These are phyloP conservation scores for Dendrobium officinale DNA, from an alignment of 106 monocot genomes.

Conservation along the genomic window DNA sequence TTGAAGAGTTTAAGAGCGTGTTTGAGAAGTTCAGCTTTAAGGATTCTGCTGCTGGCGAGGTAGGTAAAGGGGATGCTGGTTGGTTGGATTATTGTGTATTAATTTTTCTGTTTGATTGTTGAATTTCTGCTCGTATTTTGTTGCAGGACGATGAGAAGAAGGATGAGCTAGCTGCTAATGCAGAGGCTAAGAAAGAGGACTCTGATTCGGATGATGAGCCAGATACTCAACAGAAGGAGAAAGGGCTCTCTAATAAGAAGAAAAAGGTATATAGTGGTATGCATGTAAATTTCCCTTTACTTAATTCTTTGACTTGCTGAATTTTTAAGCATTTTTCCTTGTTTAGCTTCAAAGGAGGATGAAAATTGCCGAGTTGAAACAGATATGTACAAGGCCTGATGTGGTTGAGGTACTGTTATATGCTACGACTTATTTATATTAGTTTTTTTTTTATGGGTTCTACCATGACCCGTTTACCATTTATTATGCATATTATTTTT, in stretches of 20 bases:
- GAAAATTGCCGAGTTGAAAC: slow-evolving; percentile 98
- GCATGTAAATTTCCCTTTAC: too few species aligned
- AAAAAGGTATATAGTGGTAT: slow-evolving; percentile 46
- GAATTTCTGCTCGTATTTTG: neutral
- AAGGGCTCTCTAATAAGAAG: slow-evolving; percentile 79
- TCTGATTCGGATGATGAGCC: slow-evolving; percentile 90
- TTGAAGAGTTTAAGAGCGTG: slow-evolving; percentile 76
- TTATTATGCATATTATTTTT: neutral
- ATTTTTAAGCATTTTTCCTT: slow-evolving; percentile 6
- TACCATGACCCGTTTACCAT: neutral
- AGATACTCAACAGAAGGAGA: slow-evolving; percentile 65
- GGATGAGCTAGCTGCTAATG: slow-evolving; percentile 40
- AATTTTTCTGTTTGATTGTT: neutral
- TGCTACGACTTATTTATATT: neutral
- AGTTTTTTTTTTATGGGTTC: neutral
- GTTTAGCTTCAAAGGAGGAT: slow-evolving; percentile 85
- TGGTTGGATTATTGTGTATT: neutral
- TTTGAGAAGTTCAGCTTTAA: slow-evolving; percentile 77
- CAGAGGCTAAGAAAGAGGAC: slow-evolving; percentile 50
- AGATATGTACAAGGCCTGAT: slow-evolving; percentile 87
- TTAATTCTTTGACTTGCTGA: neutral
- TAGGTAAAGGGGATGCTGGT: slow-evolving; percentile 12
- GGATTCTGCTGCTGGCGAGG: slow-evolving; percentile 46
- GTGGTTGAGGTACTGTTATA: slow-evolving; percentile 80
- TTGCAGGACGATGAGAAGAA: slow-evolving; percentile 60